Conservation (phyloP, 225 moss, liverwort and hornwort species). For the Pseudoscleropodium purum region DNA sequence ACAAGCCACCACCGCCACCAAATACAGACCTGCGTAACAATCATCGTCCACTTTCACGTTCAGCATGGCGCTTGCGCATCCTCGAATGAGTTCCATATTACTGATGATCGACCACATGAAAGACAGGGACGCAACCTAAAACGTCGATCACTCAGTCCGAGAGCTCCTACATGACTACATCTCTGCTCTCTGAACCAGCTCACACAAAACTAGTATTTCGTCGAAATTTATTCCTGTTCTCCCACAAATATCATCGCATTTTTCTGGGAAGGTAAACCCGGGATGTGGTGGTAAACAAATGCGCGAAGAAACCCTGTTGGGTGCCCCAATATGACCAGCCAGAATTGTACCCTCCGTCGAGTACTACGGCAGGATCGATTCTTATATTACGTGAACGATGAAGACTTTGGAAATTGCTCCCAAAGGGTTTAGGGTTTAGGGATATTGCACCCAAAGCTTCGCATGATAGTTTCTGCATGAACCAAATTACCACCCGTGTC, state of each 20-base stretch:
- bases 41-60: not conserved
- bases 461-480: not conserved
- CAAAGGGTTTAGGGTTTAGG: not conserved
- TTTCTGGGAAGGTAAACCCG: not conserved
- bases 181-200: not conserved
- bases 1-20: slow-evolving; percentile 35
- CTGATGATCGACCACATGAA: not conserved
- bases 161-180: not conserved
- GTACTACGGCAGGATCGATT: not conserved
- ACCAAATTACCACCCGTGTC: not conserved
- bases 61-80: not conserved
- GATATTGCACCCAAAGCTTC: not conserved
- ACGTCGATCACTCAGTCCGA: not conserved
- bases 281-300: not conserved
- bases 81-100: not conserved
- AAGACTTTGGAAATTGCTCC: not conserved
- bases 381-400: not conserved
- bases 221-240: not conserved
- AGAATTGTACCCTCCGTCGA: not conserved
- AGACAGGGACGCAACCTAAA: not conserved
- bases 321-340: not conserved
- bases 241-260: not conserved
- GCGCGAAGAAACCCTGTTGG: not conserved
- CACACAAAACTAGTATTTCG: not conserved
- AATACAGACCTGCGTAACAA: slow-evolving; percentile 26